Conservation (phyloP, 768 basidiomycete species). For the Phanerochaete carnosa region DNA sequence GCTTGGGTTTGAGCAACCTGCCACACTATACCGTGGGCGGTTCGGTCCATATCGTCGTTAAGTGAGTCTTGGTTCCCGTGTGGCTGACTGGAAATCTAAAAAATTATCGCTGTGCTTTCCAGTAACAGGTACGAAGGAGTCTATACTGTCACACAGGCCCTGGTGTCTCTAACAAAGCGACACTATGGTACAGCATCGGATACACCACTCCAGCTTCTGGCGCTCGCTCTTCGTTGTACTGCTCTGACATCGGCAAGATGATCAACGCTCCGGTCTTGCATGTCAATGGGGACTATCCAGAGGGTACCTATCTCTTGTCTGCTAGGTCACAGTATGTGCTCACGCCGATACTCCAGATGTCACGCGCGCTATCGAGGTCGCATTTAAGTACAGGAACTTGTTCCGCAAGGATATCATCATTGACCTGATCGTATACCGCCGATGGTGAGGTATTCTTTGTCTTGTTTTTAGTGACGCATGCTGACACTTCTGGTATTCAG, state of each 20-base stretch:
- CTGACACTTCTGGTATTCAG: conserved; percentile 29
- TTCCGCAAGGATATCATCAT: conserved; percentile 92
- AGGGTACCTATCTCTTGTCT: conserved; percentile 43
- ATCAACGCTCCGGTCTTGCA: conserved; percentile 86
- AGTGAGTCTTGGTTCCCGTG: conserved; percentile 46
- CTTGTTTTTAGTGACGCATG: background rate
- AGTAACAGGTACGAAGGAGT: conserved; percentile 55
- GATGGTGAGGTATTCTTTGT: conserved; percentile 48
- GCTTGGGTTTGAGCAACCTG: conserved; percentile 79
- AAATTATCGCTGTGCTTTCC: background rate
- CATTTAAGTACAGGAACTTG: conserved; percentile 80
- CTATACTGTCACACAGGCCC: background rate
- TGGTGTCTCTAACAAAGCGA: background rate
- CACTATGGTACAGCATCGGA: conserved; percentile 60
- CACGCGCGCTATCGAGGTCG: conserved; percentile 79
- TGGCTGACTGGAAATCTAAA: background rate
- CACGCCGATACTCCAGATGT: conserved; percentile 55
- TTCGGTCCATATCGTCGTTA: conserved; percentile 86
- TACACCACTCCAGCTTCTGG: conserved; percentile 87
- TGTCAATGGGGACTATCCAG: conserved; percentile 89
- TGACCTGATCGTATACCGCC: conserved; percentile 84
- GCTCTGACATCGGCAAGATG: conserved; percentile 87
- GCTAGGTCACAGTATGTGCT: background rate
- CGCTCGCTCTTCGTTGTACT: conserved; percentile 84
- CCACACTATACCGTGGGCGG: conserved; percentile 93